phyloP scores from a whole-genome alignment of 108 stramenopile species.

The Cyclotella kingstonii region DNA sequence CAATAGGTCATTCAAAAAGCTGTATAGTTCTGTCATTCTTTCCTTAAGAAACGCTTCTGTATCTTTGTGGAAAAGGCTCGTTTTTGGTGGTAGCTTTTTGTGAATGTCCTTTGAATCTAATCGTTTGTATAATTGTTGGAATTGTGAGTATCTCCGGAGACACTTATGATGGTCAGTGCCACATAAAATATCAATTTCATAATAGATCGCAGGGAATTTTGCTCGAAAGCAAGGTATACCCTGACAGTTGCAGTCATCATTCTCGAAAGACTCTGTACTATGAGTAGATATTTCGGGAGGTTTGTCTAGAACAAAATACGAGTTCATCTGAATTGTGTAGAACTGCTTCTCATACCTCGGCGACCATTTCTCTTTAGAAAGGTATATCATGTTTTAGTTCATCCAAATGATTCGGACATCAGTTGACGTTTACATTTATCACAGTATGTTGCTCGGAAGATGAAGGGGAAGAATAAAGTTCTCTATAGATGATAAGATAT shows the following conservation, averaged over 20 bases:
- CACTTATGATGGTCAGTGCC: constrained; percentile 5
- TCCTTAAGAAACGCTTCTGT: constrained; percentile 20
- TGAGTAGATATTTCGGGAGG: not conserved
- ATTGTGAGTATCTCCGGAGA: constrained; percentile 38
- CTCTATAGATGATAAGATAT: too few species aligned
- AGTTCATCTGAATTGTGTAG: constrained; percentile 28
- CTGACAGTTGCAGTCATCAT: not conserved
- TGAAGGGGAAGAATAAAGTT: too few species aligned
- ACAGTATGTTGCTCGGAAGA: too few species aligned
- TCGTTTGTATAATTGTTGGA: constrained; percentile 15
- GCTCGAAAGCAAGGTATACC: not conserved
- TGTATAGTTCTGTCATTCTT: constrained; percentile 17
- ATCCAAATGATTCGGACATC: too few species aligned
- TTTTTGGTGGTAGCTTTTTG: constrained; percentile 22
- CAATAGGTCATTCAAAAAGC: constrained; percentile 26
- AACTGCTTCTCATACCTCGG: constrained; percentile 31
- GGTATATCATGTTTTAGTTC: constrained; percentile 28
- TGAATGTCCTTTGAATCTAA: constrained; percentile 7
- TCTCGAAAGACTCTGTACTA: constrained; percentile 4
- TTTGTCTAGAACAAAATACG: constrained; percentile 4
- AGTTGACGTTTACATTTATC: too few species aligned
- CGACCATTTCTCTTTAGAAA: constrained; percentile 38
- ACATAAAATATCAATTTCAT: constrained; percentile 17
- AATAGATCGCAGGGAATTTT: constrained; percentile 35
- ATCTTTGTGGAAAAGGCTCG: constrained; percentile 20